Conservation (phyloP, 345 rosid genomes). For the Litchi chinensis region DNA sequence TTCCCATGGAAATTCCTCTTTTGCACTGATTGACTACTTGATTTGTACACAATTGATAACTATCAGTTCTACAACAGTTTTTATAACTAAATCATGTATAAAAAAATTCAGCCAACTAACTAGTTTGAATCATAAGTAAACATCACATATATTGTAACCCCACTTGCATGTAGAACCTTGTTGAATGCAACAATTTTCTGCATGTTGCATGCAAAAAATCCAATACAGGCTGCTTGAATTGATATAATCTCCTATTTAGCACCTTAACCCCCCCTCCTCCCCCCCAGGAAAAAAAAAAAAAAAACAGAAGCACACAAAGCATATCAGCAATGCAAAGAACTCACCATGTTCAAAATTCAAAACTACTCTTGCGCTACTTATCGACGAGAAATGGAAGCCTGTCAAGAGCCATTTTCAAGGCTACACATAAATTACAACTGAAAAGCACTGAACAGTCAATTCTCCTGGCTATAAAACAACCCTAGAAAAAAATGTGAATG, state of each 20-base stretch:
- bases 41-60: not conserved
- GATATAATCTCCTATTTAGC: no score
- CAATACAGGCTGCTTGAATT: not conserved
- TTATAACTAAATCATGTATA: no score
- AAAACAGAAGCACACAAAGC: not conserved
- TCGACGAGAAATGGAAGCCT: not conserved
- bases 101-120: not conserved
- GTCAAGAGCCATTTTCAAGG: not conserved
- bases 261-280: not conserved
- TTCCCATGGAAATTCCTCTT: slow-evolving; percentile 17
- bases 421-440: not conserved
- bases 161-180: not conserved
- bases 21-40: not conserved
- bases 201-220: not conserved
- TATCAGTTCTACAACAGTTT: no score
- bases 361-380: not conserved
- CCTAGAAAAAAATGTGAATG: no score
- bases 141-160: not conserved
- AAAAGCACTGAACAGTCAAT: not conserved
- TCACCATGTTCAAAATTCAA: not conserved
- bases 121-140: not conserved
- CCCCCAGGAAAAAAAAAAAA: no score
- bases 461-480: not conserved
- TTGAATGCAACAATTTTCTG: not conserved
- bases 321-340: not conserved